phyloP scores from a whole-genome alignment of 805 yeast species.

The Priceomyces haplophilus region DNA sequence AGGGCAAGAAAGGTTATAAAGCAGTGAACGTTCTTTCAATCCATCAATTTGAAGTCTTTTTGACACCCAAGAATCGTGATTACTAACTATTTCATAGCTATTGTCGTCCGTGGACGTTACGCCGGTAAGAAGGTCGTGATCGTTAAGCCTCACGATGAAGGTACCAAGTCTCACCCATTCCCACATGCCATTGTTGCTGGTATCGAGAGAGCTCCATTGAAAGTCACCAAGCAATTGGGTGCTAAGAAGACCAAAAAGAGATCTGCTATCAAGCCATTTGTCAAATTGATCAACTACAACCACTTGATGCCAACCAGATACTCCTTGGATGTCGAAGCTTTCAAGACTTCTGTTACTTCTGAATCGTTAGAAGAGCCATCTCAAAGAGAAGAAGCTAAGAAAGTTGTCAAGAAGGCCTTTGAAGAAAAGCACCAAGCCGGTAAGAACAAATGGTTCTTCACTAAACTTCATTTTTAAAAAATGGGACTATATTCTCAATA shows the following conservation, averaged over 20 bases:
- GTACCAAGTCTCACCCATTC: slow-evolving; percentile 97
- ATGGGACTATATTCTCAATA: slow-evolving; percentile 7
- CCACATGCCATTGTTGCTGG: slow-evolving; percentile 99
- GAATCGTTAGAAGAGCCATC: slow-evolving; percentile 97
- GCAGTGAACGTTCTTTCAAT: no score
- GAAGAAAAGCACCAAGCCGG: slow-evolving; percentile 99
- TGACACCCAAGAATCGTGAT: no score
- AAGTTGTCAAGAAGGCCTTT: slow-evolving; percentile 97
- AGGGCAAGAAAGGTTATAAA: neutral
- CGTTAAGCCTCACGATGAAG: slow-evolving; percentile 97
- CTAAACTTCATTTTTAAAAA: slow-evolving; percentile 85
- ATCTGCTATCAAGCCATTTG: slow-evolving; percentile 98
- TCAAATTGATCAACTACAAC: slow-evolving; percentile 99
- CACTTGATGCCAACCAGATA: slow-evolving; percentile 99
- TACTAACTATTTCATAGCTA: slow-evolving; percentile 60
- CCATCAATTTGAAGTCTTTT: no score
- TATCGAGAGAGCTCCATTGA: slow-evolving; percentile 96
- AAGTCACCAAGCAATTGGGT: slow-evolving; percentile 92
- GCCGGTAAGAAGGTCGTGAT: slow-evolving; percentile 99
- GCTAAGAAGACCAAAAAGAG: slow-evolving; percentile 96
- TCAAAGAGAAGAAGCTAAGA: slow-evolving; percentile 98
- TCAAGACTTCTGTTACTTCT: slow-evolving; percentile 86
- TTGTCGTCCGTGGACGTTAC: slow-evolving; percentile 99
- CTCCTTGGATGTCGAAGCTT: slow-evolving; percentile 93
- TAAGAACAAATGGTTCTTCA: slow-evolving; percentile 99